Base-by-base conservation (phyloP, 139 green algal species). In the Chlorella vulgaris region DNA sequence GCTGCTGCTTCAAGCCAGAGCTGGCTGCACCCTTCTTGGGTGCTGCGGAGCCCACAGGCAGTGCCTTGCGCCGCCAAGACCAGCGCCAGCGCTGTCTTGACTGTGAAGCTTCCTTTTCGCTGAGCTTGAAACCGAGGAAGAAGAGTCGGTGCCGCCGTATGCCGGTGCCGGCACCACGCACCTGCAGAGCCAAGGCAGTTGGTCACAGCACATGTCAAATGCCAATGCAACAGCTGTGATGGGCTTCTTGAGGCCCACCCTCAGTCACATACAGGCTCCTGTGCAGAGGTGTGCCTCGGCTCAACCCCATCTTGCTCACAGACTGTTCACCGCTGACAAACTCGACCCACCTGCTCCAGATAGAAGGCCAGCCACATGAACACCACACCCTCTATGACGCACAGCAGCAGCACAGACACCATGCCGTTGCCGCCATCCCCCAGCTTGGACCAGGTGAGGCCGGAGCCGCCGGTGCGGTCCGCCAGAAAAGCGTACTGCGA, bases 401-500 rank as follows among this genome's bases (percentile, higher is more conserved):
- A 69, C 47, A 80, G 69, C 7, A 69, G 28, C 74, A 78, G 71
- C 71, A 78, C 68, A 18, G 81, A 33, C 4, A 74, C 8, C 84
- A 91, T 91, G 63, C 86, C 91, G 79, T 85, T 86, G 63, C 76
- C 81, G 1, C 43, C 55, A 63, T 94, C 89, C n/a, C 66, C 29
- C 43, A 94, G 68, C 63, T 86, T 89, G 73, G 35, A 47, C 81
- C 85, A 93, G 21, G 87, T 92, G 31, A 93, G 51, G 10, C 90
- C 90, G 42, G 33, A 35, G 10, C 83, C 87, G 38, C 87, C 84
- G 63, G 87, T 91, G 35, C 82, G 81, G 26, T 87, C 88, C 3
- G 88, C 90, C 58, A 93, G 87, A 85, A 95, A 94, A 8, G 91
- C 88, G 66, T 93, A 94, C 82, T 93, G 89, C 39, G 71, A 78